Evolutionary conservation across 805 yeast species (phyloP), one percentile per base, ranked within the genome.

Genomic region (Saccharomycopsis fibuligera): DNA sequence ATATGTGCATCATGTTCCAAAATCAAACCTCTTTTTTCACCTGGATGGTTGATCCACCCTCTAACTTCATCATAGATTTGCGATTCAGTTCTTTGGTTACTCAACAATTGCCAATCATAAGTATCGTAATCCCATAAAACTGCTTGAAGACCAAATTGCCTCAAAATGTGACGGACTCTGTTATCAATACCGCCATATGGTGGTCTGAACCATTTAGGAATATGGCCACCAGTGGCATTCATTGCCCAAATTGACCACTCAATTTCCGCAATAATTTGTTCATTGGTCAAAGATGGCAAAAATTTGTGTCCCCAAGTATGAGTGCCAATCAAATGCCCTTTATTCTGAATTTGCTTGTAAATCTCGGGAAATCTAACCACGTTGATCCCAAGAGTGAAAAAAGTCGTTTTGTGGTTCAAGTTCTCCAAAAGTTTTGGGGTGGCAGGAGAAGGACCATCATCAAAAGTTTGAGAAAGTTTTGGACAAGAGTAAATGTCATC

Each of bases 181-280:
- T 89, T 83, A 66, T 91, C 99, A 30, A 87, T 73, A 0, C 96
- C 97, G 0, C 98, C 99, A 61, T 87, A 91, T 1, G 99, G 99
- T 0, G 99, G 99, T 56, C 99, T 75, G 63, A 86, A 91, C 86
- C 91, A 91, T 59, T 83, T 83, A 5, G 99, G 99, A 8, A 86
- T 62, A 58, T 89, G 90, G 24, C 81, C 72, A 0, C 87, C 86
- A 0, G 97, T 89, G 1, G 96, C 96, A 67, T 91, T 90, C 89
- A 90, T 86, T 4, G 97, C 96, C 97, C 97, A 91, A 29, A 88
- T 79, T 1, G 95, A 81, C 99, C 99, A 91, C 64, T 90, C 83
- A 35, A 91, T 67, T 62, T 91, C 96, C 0, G 97, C 96, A 48
- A 85, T 79, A 17, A 91, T 79, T 53, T 86, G 77, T 64, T 88